Evolutionary conservation across 31 red algal genomes (phyloP).

Genomic region (Porphyra umbilicalis): DNA sequence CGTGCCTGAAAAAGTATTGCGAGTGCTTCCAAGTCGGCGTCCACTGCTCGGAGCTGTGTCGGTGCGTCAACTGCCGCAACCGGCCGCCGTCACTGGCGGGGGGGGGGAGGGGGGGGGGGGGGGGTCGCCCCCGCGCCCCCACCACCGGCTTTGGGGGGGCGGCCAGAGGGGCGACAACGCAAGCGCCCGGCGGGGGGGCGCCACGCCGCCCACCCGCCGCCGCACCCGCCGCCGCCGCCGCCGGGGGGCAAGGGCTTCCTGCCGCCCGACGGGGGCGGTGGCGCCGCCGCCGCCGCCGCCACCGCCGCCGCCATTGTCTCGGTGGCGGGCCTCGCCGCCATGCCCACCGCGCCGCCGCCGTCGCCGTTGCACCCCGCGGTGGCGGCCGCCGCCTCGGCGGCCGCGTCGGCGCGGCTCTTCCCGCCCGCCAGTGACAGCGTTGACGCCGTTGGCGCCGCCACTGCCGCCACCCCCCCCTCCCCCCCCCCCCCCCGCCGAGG

Average conservation of each 20-base stretch:
- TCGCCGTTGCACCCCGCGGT: neutral
- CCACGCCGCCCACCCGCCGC: neutral
- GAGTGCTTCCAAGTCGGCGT: conserved; percentile 85
- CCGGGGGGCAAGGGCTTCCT: neutral
- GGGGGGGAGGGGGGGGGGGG: too few species aligned
- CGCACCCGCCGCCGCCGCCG: neutral
- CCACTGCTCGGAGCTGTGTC: conserved; percentile 76
- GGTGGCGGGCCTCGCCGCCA: neutral
- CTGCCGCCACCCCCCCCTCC: neutral
- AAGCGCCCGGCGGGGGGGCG: neutral
- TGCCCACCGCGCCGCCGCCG: neutral
- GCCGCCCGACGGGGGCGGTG: neutral
- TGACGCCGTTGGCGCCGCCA: neutral
- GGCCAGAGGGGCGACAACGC: too few species aligned
- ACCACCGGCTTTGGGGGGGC: too few species aligned
- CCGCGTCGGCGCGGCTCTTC: neutral
- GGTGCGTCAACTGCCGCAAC: conserved; percentile 76
- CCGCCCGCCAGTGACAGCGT: neutral
- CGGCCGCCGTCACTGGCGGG: neutral
- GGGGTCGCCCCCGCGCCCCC: too few species aligned
- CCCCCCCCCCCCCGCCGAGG: neutral
- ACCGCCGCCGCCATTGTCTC: neutral
- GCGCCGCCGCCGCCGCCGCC: neutral
- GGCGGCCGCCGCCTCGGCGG: neutral
- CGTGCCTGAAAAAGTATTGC: conserved; percentile 90